Percentiles rank a stretch among this genome's conserved stretches.
Conservation (phyloP, 768 basidiomycete genomes). For the Naganishia vishniacii region DNA sequence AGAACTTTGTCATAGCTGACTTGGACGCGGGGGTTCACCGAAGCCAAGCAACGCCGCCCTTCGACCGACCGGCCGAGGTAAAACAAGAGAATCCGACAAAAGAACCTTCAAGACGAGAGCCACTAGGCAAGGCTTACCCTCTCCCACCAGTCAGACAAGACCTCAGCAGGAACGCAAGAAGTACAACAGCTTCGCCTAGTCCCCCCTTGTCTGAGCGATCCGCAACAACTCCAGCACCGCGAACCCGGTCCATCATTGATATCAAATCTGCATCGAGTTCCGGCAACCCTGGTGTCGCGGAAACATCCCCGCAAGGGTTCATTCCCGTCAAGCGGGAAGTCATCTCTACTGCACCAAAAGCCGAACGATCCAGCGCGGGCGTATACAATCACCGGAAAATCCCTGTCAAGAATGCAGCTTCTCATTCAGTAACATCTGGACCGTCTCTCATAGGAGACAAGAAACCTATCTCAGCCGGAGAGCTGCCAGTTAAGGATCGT, state of each 20-base stretch:
- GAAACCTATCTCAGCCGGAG: neutral
- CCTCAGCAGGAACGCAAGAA: neutral
- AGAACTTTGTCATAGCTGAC: neutral
- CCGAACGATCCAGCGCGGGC: neutral
- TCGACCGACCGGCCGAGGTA: neutral
- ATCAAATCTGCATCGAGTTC: neutral
- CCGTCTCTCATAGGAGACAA: neutral
- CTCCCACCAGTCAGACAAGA: conserved; percentile 6
- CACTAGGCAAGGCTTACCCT: neutral
- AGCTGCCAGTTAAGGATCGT: neutral
- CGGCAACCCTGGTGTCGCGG: neutral
- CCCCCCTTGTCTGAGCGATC: conserved; percentile 5
- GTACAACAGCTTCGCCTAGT: conserved; percentile 5
- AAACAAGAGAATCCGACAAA: neutral
- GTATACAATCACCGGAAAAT: conserved; percentile 15
- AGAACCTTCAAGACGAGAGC: neutral
- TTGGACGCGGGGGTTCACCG: no score
- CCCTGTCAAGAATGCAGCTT: conserved; percentile 16
- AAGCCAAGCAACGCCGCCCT: neutral
- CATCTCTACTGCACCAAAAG: neutral
- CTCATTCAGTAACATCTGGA: neutral
- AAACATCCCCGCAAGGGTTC: neutral
- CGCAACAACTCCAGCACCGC: neutral
- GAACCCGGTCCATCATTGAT: neutral
- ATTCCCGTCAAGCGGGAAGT: neutral